Conservation (phyloP, 1,284 basidiomycete species). For the Mycosarcoma maydis region DNA sequence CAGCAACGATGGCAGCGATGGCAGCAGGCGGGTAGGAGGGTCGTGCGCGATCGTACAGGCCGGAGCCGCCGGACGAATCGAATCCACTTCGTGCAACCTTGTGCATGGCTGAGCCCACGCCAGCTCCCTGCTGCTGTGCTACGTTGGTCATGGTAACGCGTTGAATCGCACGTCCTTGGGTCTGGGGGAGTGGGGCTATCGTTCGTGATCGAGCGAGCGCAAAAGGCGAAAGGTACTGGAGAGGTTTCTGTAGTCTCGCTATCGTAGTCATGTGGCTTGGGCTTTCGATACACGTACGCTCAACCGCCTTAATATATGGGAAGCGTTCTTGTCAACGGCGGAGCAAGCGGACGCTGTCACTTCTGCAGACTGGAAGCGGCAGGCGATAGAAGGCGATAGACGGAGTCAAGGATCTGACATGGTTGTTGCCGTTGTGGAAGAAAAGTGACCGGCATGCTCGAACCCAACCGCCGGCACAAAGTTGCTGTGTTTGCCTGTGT, state of each 20-base stretch:
- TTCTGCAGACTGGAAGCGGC: too few species aligned
- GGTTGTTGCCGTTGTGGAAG: background rate
- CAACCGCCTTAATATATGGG: background rate
- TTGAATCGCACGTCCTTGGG: background rate
- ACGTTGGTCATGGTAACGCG: constrained; percentile 13
- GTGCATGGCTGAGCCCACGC: constrained; percentile 36
- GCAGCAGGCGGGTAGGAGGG: constrained; percentile 49
- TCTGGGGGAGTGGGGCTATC: background rate
- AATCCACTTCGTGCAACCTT: constrained; percentile 51
- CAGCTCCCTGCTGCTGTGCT: background rate
- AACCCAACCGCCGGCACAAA: too few species aligned
- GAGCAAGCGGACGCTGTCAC: constrained; percentile 2
- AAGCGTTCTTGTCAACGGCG: background rate
- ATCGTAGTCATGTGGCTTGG: constrained; percentile 18
- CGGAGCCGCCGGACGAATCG: constrained; percentile 41
- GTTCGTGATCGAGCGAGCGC: background rate
- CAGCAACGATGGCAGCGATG: constrained; percentile 43
- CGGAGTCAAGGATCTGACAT: background rate
- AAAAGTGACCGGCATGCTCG: background rate
- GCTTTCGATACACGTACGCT: background rate
- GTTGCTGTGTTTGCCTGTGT: too few species aligned
- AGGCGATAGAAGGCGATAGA: background rate
- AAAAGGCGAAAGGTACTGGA: background rate
- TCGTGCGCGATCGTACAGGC: constrained; percentile 55
- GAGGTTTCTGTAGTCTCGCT: background rate